phyloP scores from a whole-genome alignment of 1,284 basidiomycete species.

The Testicularia cyperi region DNA sequence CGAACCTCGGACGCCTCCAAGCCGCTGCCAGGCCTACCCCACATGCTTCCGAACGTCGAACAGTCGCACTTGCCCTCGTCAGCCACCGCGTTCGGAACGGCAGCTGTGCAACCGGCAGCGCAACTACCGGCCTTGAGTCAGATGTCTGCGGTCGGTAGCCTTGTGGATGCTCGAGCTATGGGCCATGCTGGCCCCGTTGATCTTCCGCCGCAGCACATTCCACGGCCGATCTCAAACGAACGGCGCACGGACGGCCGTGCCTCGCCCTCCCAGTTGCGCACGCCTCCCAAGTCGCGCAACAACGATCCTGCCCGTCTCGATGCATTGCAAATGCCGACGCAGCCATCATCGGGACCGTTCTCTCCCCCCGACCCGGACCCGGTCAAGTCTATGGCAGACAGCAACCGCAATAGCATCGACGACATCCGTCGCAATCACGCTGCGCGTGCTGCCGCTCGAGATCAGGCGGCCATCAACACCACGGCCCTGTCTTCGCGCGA shows the following conservation, averaged over 20 bases:
- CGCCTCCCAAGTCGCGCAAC: slow-evolving; percentile 14
- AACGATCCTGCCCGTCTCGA: slow-evolving; percentile 5
- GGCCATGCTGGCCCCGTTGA: neutral
- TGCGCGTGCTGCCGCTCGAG: slow-evolving; percentile 37
- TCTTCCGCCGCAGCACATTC: slow-evolving; percentile 48
- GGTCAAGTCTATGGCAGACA: slow-evolving; percentile 42
- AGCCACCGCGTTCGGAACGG: slow-evolving; percentile 2
- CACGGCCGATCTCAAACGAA: slow-evolving; percentile 21
- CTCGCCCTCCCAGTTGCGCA: slow-evolving; percentile 10
- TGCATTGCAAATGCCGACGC: slow-evolving; percentile 11
- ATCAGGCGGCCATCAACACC: neutral
- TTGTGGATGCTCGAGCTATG: slow-evolving; percentile 12
- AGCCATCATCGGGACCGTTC: slow-evolving; percentile 20
- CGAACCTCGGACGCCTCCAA: slow-evolving; percentile 21
- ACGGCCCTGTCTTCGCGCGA: too few species aligned
- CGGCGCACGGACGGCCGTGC: neutral
- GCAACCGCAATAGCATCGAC: slow-evolving; percentile 49
- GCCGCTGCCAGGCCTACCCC: slow-evolving; percentile 38
- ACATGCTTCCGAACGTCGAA: slow-evolving; percentile 12
- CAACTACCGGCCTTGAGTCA: too few species aligned
- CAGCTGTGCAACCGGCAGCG: too few species aligned
- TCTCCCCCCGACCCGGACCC: slow-evolving; percentile 44
- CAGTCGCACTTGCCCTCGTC: slow-evolving; percentile 16
- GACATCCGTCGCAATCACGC: slow-evolving; percentile 51
- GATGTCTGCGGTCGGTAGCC: neutral